Evolutionary conservation across 1,284 basidiomycete genomes (phyloP), one percentile per base, ranked within the genome.

Genomic region (Ustanciosporium gigantosporum): DNA sequence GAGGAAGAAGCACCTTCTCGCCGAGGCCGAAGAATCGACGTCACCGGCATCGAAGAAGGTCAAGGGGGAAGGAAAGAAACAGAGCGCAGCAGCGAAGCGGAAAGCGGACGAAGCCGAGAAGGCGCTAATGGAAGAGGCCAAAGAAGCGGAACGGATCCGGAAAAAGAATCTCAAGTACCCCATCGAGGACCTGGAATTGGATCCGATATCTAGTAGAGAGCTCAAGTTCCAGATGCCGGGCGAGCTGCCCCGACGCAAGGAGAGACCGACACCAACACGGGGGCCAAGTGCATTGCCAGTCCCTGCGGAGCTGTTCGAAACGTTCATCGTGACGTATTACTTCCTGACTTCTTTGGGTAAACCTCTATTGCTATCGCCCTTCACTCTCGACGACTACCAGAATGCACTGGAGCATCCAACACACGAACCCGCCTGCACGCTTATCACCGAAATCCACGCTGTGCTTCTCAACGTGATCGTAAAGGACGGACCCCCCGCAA

Each of bases 361-460:
- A 83, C 87, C 92, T 2, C 82, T 98, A 14, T 86, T 88, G 58
- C 80, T 98, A 9, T 94, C 93, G n/a, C 81, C 87, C 9, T 91
- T 97, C 77, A 88, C 91, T 0, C 82, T 97, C 68, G 95, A 98
- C 77, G 95, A 97, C 69, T 91, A 89, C 74, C 91, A 94, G 74
- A 84, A 87, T 53, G 88, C 91, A 0, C 81, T 98, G 22, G 86
- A 87, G 41, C 94, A 98, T 77, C 82, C 83, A 14, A 81, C 84
- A 41, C 71, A 81, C 27, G 89, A 90, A 25, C 83, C 86, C 3
- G 83, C 86, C 1, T 92, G 91, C 68, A 74, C 83, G 25, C 82
- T 98, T 32, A 83, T 97, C 31, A 85, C 85, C 42, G 95, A 97
- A 78, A 83, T 95, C 27, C 93, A 98, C 78, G 87, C 89, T 0